Evolutionary conservation across 1,284 basidiomycete species (phyloP), one percentile per base, ranked within the genome.

Genomic region (Malassezia globosa): DNA sequence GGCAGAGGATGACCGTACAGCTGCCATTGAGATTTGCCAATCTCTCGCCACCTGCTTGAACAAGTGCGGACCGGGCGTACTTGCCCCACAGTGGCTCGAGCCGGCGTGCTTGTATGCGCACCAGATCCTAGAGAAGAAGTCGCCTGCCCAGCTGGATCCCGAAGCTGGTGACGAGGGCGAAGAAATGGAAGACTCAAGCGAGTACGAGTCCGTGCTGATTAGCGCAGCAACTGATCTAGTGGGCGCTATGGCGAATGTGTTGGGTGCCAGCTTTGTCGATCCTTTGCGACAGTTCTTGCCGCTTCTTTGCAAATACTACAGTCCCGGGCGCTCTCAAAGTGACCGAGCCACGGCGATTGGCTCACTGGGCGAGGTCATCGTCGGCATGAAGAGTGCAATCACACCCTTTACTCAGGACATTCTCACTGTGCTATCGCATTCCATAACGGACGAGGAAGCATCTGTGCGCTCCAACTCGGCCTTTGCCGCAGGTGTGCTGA

Each of bases 381-480:
- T 83, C 24, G 89, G 88, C 41, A 84, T 97, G 79, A 89, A 92
- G 77, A 73, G 72, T 41, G 82, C 84, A 24, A 80, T 96, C 58
- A 92, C 88, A 0, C 82, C 84, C 13, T 86, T 81, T 69, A 95
- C 94, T 2, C 58, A 61, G 34, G 79, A 85, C 37, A 58, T 71
- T n/a, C 61, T 71, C 34, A 56, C 63, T 19, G 44, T 66, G 24
- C 59, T 71, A 11, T 71, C 68, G 33, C 61, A 66, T 24, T 88
- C 86, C 7, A 79, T 97, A 24, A 74, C 79, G 54, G 94, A 97
- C 69, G 76, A 79, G 31, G 92, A 96, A 48, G 76, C 83, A 7
- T 89, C 96, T 72, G 90, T 97, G 4, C 82, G 87, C 63, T 90
- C 87, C 73, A 97, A 97, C 67, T 88, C 90, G 26, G 88, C 89